A percentile compares a stretch with the other conserved stretches of the same genome.
Evolutionary conservation across 257 asterid genomes (phyloP).

Genomic region (Nicotiana knightiana): DNA sequence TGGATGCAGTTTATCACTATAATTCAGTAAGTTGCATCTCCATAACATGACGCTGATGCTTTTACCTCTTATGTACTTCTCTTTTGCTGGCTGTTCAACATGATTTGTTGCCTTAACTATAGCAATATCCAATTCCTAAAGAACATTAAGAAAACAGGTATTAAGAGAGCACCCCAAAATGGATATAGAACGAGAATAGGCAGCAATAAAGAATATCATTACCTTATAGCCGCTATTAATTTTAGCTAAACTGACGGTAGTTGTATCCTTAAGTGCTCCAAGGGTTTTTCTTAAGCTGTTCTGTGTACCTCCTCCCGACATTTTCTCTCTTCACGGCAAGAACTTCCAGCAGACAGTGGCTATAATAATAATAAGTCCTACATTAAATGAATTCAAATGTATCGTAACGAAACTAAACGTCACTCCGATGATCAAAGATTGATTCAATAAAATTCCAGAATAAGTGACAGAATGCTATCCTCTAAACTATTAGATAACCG

Average conservation of each 20-base stretch:
- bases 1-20: conserved; percentile 3
- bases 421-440: not conserved
- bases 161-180: not conserved
- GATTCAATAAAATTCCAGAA: conserved; percentile 8
- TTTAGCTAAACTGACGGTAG: conserved; percentile 94
- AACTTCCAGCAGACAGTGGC: conserved; percentile 24
- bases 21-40: not conserved
- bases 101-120: conserved; percentile 98
- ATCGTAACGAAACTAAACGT: conserved; percentile 4
- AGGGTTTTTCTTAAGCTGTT: conserved; percentile 88
- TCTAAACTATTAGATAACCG: conserved; percentile 2
- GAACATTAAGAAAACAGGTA: not conserved
- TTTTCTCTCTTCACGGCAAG: conserved; percentile 32
- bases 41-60: conserved; percentile 1
- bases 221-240: conserved; percentile 94
- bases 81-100: conserved; percentile 92
- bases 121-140: conserved; percentile 91
- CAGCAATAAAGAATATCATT: not conserved
- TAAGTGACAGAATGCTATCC: not conserved
- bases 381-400: conserved; percentile 18
- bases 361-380: conserved; percentile 13
- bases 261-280: conserved; percentile 90
- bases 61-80: conserved; percentile 81
- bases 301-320: conserved; percentile 85
- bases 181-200: not conserved